Base-by-base conservation (phyloP, 306 rosid genomes). In the Dryas octopetala region DNA sequence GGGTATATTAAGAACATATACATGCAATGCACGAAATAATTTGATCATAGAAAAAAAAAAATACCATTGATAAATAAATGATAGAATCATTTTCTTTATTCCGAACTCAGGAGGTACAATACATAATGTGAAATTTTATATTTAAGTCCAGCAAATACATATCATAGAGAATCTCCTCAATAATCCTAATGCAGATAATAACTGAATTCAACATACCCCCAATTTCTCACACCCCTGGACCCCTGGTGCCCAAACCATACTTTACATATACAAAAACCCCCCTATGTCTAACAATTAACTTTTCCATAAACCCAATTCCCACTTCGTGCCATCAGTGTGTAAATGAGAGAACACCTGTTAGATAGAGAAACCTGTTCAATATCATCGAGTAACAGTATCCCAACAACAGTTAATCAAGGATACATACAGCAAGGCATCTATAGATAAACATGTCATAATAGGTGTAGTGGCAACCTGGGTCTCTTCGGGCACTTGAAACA, bases 331-430 rank as follows among this genome's bases (percentile, higher is more conserved):
- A 70, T 77, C 64, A 63, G 58, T 43, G 68, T 63, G 48, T 53
- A 78, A 76, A 45, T 45, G 70, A 32, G 82, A 71, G 62, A 74
- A 72, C 66, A 10, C n/a, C 64, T 53, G 79, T 61, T 68, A 76
- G 84, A 91, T 80, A 77, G 82, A 79, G 76, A 75, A 82, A 83
- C 74, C 80, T 76, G 77, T 69, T 69, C 65, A 67, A 68, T 83
- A 73, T 71, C 74, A 55, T 53, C 68, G 44, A 74, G 71, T n/a
- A 80, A 57, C 28, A 38, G 69, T 68, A 81, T 62, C 71, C 71
- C 60, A 78, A 63, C 40, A 51, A 79, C 64, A 78, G 71, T 52
- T 71, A 71, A 77, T 54, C 59, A 63, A 66, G 80, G 83, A 86
- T 82, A 68, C 46, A 73, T 74, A 71, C 38, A 71, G 46, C 10